These are phyloP conservation scores for Neoboletus brunneissimus DNA, from an alignment of 768 basidiomycete genomes.

Conservation along the genomic window DNA sequence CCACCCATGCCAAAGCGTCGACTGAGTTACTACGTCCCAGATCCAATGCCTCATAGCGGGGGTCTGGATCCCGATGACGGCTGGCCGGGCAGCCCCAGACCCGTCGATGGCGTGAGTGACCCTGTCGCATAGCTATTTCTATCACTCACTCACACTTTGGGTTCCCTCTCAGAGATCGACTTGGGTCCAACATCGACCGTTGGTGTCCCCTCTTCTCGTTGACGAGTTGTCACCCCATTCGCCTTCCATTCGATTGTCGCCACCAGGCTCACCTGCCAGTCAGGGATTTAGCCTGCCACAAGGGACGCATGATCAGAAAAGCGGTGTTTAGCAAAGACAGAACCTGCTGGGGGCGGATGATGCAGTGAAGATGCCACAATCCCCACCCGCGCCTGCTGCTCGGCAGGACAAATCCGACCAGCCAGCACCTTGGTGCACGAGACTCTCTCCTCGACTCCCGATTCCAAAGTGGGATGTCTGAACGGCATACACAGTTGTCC, in stretches of 20 bases:
- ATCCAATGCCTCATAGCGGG: background rate
- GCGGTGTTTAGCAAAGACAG: background rate
- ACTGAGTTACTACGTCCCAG: constrained; percentile 8
- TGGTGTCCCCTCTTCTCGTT: constrained; percentile 3
- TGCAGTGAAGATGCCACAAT: background rate
- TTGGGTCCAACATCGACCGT: constrained; percentile 17
- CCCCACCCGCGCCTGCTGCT: background rate
- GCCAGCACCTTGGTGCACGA: constrained; percentile 20
- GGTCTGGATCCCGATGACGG: background rate
- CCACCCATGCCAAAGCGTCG: constrained; percentile 30
- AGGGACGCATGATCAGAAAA: background rate
- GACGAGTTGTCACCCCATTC: constrained; percentile 13
- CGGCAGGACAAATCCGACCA: constrained; percentile 7
- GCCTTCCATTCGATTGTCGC: constrained; percentile 21
- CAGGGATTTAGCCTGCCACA: background rate
- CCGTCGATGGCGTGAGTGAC: constrained; percentile 12
- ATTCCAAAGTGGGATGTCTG: constrained; percentile 32
- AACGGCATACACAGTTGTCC: background rate
- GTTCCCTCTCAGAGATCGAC: background rate
- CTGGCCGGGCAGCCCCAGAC: constrained; percentile 19
- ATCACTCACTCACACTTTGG: background rate
- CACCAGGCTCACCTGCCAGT: constrained; percentile 12
- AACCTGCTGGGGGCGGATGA: background rate
- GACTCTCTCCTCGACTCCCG: constrained; percentile 29
- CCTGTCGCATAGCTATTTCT: background rate